phyloP scores from a whole-genome alignment of 2,329 filamentous ascomycete species.

The Hymenoscyphus infarciens region DNA sequence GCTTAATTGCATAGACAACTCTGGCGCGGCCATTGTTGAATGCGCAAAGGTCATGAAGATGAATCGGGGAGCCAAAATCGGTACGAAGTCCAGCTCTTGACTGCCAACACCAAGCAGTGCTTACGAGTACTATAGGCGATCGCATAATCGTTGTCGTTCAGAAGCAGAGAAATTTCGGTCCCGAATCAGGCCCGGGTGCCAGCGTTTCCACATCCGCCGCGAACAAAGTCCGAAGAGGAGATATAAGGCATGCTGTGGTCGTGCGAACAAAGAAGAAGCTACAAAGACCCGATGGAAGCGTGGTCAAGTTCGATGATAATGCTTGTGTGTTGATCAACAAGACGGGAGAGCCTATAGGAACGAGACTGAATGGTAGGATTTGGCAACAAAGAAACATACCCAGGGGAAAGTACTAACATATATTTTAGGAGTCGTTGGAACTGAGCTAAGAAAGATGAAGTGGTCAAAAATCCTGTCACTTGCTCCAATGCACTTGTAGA shows the following conservation, averaged over 20 bases:
- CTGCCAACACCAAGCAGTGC: slow-evolving; percentile 8
- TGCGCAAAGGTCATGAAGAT: slow-evolving; percentile 90
- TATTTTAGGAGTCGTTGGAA: slow-evolving; percentile 72
- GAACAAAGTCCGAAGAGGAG: slow-evolving; percentile 93
- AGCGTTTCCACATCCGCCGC: slow-evolving; percentile 69
- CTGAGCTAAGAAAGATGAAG: slow-evolving; percentile 84
- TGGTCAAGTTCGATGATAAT: slow-evolving; percentile 95
- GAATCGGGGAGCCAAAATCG: slow-evolving; percentile 83
- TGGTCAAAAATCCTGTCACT: slow-evolving; percentile 98
- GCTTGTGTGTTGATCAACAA: slow-evolving; percentile 98
- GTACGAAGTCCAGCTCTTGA: slow-evolving; percentile 47
- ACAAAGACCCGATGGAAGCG: slow-evolving; percentile 81
- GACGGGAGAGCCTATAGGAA: slow-evolving; percentile 90
- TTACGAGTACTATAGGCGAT: slow-evolving; percentile 60
- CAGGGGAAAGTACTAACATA: slow-evolving; percentile 10
- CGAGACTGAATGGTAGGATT: slow-evolving; percentile 71
- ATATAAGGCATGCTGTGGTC: slow-evolving; percentile 93
- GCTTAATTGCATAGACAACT: slow-evolving; percentile 99
- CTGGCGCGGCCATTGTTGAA: slow-evolving; percentile 93
- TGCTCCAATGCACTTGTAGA: slow-evolving; percentile 77
- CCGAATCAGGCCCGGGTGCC: slow-evolving; percentile 67
- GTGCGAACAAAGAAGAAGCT: slow-evolving; percentile 88
- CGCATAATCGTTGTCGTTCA: slow-evolving; percentile 97
- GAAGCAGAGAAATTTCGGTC: slow-evolving; percentile 78
- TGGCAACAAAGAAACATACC: background rate